Evolutionary conservation across 108 stramenopile genomes (phyloP).

Genomic region (Cyclostephanos invisitatus): DNA sequence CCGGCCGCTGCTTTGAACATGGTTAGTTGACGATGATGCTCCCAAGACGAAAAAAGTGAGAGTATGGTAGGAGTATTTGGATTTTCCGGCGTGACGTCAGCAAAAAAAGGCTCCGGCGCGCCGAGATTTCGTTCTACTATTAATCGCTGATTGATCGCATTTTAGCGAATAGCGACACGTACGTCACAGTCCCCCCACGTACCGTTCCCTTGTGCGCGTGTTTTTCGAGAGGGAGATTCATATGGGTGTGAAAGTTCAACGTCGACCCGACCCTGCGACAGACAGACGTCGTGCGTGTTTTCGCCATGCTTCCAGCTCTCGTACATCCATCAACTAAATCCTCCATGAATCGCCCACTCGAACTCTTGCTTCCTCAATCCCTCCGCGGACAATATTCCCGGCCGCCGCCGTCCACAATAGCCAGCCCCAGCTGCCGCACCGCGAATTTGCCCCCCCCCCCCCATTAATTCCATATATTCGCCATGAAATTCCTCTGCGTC

Average conservation of each 20-base stretch:
- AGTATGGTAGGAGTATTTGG: neutral
- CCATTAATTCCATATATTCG: neutral
- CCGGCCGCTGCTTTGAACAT: slow-evolving; percentile 9
- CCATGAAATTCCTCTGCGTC: slow-evolving; percentile 76
- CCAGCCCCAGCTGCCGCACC: neutral
- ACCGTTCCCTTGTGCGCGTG: too few species aligned
- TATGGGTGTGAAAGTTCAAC: too few species aligned
- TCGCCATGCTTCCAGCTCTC: too few species aligned
- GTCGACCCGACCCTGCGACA: neutral
- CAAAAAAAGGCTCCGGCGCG: too few species aligned
- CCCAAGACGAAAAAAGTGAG: too few species aligned
- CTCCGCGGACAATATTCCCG: too few species aligned
- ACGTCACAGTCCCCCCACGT: neutral
- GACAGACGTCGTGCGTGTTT: neutral
- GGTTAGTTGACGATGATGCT: neutral
- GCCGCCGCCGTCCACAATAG: neutral
- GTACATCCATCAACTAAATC: too few species aligned
- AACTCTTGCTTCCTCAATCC: neutral
- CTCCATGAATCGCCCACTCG: too few species aligned
- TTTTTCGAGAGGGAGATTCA: too few species aligned
- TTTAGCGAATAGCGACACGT: neutral
- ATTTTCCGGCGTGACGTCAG: neutral
- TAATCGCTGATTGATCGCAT: too few species aligned
- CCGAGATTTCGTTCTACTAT: too few species aligned
- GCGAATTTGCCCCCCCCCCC: neutral